phyloP scores from a whole-genome alignment of 75 land plant species.

The Larix kaempferi region DNA sequence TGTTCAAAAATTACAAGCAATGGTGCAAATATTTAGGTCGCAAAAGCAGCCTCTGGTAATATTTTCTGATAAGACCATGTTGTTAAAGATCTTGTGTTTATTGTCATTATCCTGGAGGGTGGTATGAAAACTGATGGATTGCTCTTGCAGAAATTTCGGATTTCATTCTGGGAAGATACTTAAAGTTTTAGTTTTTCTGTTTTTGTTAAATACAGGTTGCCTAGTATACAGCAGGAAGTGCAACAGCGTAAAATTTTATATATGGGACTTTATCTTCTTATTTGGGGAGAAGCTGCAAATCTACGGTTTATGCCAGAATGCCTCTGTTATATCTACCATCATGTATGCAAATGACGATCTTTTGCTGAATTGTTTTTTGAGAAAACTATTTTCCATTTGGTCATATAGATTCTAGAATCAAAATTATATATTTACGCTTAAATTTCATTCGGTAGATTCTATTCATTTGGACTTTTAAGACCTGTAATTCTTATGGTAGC shows the following conservation, averaged over 20 bases:
- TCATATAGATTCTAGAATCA: too few relatives aligned
- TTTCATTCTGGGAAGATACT: neutral
- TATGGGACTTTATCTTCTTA: constrained; percentile 78
- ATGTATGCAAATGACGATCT: constrained; percentile 43
- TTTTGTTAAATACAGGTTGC: constrained; percentile 39
- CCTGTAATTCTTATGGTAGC: too few relatives aligned
- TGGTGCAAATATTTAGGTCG: constrained; percentile 92
- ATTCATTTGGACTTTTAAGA: neutral
- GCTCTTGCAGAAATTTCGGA: neutral
- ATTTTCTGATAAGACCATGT: constrained; percentile 20
- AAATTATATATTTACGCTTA: neutral
- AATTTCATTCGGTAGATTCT: neutral
- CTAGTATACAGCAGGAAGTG: constrained; percentile 58
- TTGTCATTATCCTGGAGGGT: neutral
- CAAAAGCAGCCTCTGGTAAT: constrained; percentile 57
- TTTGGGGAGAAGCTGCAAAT: constrained; percentile 99
- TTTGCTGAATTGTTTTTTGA: too few relatives aligned
- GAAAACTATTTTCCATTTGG: too few relatives aligned
- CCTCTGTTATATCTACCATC: constrained; percentile 94
- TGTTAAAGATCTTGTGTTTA: constrained; percentile 14
- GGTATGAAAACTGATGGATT: neutral
- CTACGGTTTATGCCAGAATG: constrained; percentile 96
- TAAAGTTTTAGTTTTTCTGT: neutral
- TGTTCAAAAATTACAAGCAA: constrained; percentile 77
- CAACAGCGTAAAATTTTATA: constrained; percentile 75